These are phyloP conservation scores for Rhodotorula kratochvilovae DNA, from an alignment of 768 basidiomycete species.

Conservation along the genomic window DNA sequence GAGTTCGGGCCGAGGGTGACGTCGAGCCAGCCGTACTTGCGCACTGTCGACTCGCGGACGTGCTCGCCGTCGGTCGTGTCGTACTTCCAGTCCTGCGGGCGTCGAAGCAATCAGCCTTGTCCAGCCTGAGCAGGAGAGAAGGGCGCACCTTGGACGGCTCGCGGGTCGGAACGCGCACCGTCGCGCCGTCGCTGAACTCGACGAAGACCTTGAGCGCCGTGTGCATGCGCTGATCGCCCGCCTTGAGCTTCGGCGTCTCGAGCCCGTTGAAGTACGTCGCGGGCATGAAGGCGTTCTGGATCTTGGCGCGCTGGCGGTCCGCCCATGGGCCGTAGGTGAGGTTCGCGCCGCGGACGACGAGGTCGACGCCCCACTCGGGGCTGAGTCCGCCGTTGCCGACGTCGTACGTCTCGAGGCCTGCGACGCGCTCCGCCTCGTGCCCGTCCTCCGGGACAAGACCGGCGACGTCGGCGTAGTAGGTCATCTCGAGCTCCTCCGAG, in stretches of 20 bases:
- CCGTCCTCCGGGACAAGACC: constrained; percentile 62
- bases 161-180: constrained; percentile 78
- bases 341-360: constrained; percentile 69
- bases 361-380: constrained; percentile 90
- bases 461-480: constrained; percentile 79
- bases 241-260: constrained; percentile 57
- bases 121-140: neutral
- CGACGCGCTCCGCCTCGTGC: neutral
- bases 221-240: constrained; percentile 76
- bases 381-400: constrained; percentile 80
- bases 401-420: constrained; percentile 51
- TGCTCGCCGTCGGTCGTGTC: constrained; percentile 55
- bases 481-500: constrained; percentile 67
- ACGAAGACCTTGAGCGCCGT: constrained; percentile 73
- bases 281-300: constrained; percentile 82
- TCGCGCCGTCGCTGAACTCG: constrained; percentile 71
- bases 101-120: neutral
- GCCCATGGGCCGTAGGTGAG: constrained; percentile 93
- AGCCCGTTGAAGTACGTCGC: constrained; percentile 64
- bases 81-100: constrained; percentile 80
- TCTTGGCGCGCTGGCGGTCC: constrained; percentile 75
- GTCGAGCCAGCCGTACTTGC: constrained; percentile 62
- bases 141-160: constrained; percentile 75
- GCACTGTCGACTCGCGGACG: constrained; percentile 56
- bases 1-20: constrained; percentile 73